Evolutionary conservation across 2,329 filamentous ascomycete genomes (phyloP).

Genomic region (Juglanconis sp.): DNA sequence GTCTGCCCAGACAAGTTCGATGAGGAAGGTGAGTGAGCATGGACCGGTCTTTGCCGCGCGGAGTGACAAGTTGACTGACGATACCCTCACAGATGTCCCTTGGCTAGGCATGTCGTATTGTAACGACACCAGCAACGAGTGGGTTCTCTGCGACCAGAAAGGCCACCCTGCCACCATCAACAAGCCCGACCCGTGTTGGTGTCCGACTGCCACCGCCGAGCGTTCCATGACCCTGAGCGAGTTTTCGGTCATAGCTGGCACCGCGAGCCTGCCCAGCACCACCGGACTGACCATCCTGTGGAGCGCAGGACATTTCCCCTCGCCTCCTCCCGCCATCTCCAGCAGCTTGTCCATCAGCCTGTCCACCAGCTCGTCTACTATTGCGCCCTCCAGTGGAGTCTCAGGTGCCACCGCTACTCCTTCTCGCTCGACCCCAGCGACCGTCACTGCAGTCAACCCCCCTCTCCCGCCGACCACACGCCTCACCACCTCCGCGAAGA

Average conservation of each 20-base stretch:
- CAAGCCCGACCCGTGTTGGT: constrained; percentile 27
- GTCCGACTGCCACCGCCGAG: constrained; percentile 24
- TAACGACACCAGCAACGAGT: constrained; percentile 29
- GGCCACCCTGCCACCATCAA: constrained; percentile 21
- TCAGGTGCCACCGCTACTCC: background rate
- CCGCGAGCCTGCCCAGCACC: constrained; percentile 26
- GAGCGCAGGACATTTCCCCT: constrained; percentile 12
- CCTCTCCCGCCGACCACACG: background rate
- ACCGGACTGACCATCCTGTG: constrained; percentile 26
- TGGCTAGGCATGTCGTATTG: constrained; percentile 36
- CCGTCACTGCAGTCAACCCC: background rate
- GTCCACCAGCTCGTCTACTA: background rate
- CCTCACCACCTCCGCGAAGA: constrained; percentile 24
- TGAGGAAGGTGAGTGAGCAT: constrained; percentile 7
- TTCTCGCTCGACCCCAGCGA: background rate
- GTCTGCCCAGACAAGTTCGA: constrained; percentile 33
- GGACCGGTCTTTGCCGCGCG: background rate
- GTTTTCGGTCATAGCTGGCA: constrained; percentile 23
- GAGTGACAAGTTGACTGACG: background rate
- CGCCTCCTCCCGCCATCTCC: constrained; percentile 1
- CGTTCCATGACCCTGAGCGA: constrained; percentile 26
- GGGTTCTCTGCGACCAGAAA: constrained; percentile 30
- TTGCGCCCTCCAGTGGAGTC: background rate
- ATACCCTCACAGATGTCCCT: background rate
- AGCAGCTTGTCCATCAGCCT: background rate